phyloP scores from a whole-genome alignment of 2,329 filamentous ascomycete genomes.

The Zymoseptoria pseudotritici region DNA sequence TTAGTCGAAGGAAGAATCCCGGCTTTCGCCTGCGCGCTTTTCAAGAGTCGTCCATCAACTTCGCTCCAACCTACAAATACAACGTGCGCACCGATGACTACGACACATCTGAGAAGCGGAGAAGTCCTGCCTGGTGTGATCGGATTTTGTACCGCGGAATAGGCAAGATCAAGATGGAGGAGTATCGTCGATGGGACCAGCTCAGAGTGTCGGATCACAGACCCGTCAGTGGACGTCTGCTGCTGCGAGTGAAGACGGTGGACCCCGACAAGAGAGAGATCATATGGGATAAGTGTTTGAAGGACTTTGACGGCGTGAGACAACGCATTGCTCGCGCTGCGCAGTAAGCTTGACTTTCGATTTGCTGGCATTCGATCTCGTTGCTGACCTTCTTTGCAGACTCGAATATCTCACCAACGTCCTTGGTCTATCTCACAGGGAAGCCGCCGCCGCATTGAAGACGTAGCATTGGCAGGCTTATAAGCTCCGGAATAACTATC shows the following conservation, averaged over 20 bases:
- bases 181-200: constrained; percentile 76
- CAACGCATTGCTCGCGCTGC: constrained; percentile 61
- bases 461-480: not conserved
- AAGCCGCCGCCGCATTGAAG: constrained; percentile 37
- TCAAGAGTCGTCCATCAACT: constrained; percentile 81
- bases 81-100: constrained; percentile 92
- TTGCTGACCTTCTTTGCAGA: constrained; percentile 32
- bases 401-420: constrained; percentile 58
- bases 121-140: constrained; percentile 94
- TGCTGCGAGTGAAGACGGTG: constrained; percentile 76
- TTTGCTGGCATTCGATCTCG: not conserved
- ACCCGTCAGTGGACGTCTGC: constrained; percentile 80
- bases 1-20: constrained; percentile 81
- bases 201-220: constrained; percentile 86
- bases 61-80: constrained; percentile 97
- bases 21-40: constrained; percentile 84
- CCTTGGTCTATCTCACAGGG: constrained; percentile 49
- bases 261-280: constrained; percentile 54
- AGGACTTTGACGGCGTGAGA: constrained; percentile 66
- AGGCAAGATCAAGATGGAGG: constrained; percentile 75
- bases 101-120: constrained; percentile 81
- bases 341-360: constrained; percentile 55
- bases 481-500: not conserved
- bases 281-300: constrained; percentile 26
- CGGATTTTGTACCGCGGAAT: constrained; percentile 77